Percentiles rank a stretch among this genome's conserved stretches.
phyloP scores from a whole-genome alignment of 2,329 filamentous ascomycete species.

The Proliferodiscus dingleyae region DNA sequence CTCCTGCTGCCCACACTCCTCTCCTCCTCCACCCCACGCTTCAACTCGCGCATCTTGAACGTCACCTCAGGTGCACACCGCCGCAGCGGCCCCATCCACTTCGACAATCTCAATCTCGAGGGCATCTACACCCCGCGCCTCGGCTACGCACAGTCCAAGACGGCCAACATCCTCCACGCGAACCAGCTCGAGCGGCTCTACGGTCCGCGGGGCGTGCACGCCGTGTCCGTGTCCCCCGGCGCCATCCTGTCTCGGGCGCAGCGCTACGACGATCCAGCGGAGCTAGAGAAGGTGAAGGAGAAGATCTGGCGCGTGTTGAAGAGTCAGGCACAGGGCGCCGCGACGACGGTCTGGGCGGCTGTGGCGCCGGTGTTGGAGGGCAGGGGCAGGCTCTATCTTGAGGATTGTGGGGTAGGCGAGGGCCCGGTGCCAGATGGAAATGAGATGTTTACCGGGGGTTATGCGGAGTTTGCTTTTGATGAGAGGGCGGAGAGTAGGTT shows the following conservation, averaged over 20 bases:
- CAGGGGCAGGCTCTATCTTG: slow-evolving; percentile 42
- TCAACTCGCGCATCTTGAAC: slow-evolving; percentile 38
- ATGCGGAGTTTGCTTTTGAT: slow-evolving; percentile 31
- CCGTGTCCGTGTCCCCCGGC: slow-evolving; percentile 39
- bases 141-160: slow-evolving; percentile 41
- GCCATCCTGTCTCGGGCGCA: slow-evolving; percentile 29
- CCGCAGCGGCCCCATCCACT: slow-evolving; percentile 1
- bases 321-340: slow-evolving; percentile 36
- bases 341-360: slow-evolving; percentile 38
- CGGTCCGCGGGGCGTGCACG: slow-evolving; percentile 36
- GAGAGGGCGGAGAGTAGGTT: slow-evolving; percentile 35
- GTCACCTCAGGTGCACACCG: slow-evolving; percentile 38
- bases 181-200: slow-evolving; percentile 43
- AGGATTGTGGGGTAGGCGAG: slow-evolving; percentile 34
- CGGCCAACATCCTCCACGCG: slow-evolving; percentile 42
- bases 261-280: too few relatives aligned
- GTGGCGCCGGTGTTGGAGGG: slow-evolving; percentile 22
- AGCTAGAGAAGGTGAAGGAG: too few relatives aligned
- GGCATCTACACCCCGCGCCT: slow-evolving; percentile 32
- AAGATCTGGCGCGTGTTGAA: slow-evolving; percentile 20
- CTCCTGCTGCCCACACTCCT: slow-evolving; percentile 26
- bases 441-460: slow-evolving; percentile 22
- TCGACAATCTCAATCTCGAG: slow-evolving; percentile 36
- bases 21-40: slow-evolving; percentile 27
- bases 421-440: slow-evolving; percentile 1